Base-by-base conservation (phyloP, 257 asterid genomes). In the Fraxinus anomala region DNA sequence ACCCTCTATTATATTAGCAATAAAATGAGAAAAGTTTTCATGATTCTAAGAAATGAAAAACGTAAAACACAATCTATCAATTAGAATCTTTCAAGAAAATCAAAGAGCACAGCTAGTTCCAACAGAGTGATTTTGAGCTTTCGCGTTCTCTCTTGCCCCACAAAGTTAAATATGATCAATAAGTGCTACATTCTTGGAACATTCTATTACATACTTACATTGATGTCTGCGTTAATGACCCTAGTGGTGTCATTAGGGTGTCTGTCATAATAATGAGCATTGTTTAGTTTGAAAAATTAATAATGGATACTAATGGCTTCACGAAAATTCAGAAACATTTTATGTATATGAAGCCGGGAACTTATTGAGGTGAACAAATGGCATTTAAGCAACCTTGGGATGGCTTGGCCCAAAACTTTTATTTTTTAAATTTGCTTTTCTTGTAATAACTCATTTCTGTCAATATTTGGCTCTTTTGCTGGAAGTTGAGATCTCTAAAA, bases 401-500 rank as follows among this genome's bases (percentile, higher is more conserved):
- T 16, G 59, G 59, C 59, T 3, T 44, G 51, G 51, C 51, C 51
- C 19, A 47, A 5, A 47, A 47, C 6, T 14, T 47, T 16, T 47
- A 3, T 3, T 3, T 47, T 14, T 44, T 44, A 2, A 3, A 13
- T 47, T 13, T 47, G 2, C 17, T 16, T 47, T 47, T 47, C 21
- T 47, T 47, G 21, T 47, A 16, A 47, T 14, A 16, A 47, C 7
- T 47, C 7, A 14, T 0, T 47, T 47, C 69, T 63, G 19, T 23
- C 19, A 47, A 76, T 75, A 81, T 54, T 76, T 68, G 80, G 39
- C 74, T 69, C 63, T 36, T 39, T 70, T n/a, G 34, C 42, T 78
- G 42, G 63, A 19, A 73, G 77, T 81, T 80, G 47, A 76, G 61
- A 51, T 79, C 42, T 73, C 56, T 63, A 5, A 76, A n/a, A 51